Evolutionary conservation across 192 early-diverging fungal species (phyloP).

Genomic region (Entomortierella beljakovae): DNA sequence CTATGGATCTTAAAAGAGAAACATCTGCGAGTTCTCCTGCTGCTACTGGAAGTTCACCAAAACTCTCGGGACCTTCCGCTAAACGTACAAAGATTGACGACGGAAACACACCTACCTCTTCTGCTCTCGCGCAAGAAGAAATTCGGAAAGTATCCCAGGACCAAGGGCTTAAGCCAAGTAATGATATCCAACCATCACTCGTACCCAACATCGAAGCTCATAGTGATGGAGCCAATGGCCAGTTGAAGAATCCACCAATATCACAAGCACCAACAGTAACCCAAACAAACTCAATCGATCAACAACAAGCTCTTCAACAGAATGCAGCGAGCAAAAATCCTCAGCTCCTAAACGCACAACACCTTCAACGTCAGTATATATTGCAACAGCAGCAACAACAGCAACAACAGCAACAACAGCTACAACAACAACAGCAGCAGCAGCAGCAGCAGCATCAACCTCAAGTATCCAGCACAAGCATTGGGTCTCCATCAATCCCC

Average conservation of each 20-base stretch:
- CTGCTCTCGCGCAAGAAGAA: slow-evolving; percentile 10
- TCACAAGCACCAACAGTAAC: background rate
- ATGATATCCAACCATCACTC: background rate
- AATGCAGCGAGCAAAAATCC: background rate
- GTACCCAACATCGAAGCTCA: background rate
- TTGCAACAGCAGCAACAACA: slow-evolving; percentile 12
- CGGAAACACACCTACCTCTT: background rate
- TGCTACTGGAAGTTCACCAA: slow-evolving; percentile 37
- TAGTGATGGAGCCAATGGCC: background rate
- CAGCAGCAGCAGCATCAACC: slow-evolving; percentile 4
- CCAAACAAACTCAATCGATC: background rate
- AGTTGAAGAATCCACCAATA: background rate
- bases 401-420: slow-evolving; percentile 9
- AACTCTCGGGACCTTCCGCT: slow-evolving; percentile 22
- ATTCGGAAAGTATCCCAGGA: slow-evolving; percentile 4
- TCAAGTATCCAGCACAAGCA: slow-evolving; percentile 1
- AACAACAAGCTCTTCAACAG: slow-evolving; percentile 1
- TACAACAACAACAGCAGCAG: slow-evolving; percentile 13
- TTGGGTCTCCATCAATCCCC: slow-evolving; percentile 25
- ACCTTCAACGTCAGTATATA: slow-evolving; percentile 1
- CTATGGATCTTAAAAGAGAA: slow-evolving; percentile 42
- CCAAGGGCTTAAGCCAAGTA: background rate
- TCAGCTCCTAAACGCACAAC: slow-evolving; percentile 7
- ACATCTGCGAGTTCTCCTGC: slow-evolving; percentile 44
- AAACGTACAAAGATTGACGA: slow-evolving; percentile 45